A percentile compares a stretch with the other conserved stretches of the same genome.
phyloP scores from a whole-genome alignment of 495 filamentous ascomycete species.

The Filosporella fistucella region DNA sequence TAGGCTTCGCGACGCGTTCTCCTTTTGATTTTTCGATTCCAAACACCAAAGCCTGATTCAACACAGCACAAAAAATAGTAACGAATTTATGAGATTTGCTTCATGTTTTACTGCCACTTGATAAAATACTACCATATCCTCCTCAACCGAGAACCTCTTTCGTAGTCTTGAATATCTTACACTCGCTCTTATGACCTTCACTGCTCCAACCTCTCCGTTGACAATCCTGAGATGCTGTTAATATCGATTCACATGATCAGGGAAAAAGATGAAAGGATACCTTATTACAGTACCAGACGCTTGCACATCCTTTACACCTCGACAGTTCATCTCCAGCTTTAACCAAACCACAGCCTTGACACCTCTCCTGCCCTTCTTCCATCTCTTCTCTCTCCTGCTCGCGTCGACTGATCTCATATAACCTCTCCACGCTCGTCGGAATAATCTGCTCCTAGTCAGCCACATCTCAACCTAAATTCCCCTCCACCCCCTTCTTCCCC shows the following conservation, averaged over 20 bases:
- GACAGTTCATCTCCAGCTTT: not conserved
- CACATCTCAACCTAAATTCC: not conserved
- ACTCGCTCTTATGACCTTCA: slow-evolving; percentile 20
- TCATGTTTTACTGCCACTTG: too few species aligned
- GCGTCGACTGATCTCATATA: slow-evolving; percentile 4
- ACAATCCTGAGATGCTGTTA: slow-evolving; percentile 7
- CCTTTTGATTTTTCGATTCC: too few species aligned
- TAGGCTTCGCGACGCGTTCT: too few species aligned
- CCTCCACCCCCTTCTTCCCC: not conserved
- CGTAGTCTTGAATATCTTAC: slow-evolving; percentile 15
- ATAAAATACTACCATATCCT: too few species aligned
- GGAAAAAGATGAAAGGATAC: slow-evolving; percentile 5
- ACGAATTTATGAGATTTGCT: too few species aligned
- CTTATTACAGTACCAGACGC: slow-evolving; percentile 22
- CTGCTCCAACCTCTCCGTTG: slow-evolving; percentile 18
- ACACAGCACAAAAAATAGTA: too few species aligned
- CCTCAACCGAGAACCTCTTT: slow-evolving; percentile 4
- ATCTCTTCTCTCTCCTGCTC: not conserved
- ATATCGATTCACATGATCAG: not conserved
- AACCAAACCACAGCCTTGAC: slow-evolving; percentile 10
- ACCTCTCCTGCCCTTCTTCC: not conserved
- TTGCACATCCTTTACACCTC: slow-evolving; percentile 17
- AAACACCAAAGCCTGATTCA: too few species aligned
- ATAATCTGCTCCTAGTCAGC: slow-evolving; percentile 11
- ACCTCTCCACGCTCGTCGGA: slow-evolving; percentile 12